These are phyloP conservation scores for Aspergillus sp. DNA, from an alignment of 2,329 filamentous ascomycete species.

Conservation along the genomic window DNA sequence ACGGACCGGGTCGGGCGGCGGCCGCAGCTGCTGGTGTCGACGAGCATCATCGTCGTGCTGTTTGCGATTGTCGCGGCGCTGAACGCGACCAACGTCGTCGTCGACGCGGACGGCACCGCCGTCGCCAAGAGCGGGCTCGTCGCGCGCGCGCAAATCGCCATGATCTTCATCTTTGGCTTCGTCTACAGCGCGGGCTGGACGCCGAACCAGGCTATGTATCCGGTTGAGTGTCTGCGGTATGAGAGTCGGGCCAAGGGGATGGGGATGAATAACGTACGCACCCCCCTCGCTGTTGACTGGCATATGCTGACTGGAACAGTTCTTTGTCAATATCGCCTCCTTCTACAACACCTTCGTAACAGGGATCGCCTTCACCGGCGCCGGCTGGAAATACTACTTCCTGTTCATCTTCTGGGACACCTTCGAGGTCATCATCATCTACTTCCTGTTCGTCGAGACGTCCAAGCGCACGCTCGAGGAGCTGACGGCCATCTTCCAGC, in stretches of 20 bases:
- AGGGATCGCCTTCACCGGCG: conserved; percentile 47
- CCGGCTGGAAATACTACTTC: conserved; percentile 58
- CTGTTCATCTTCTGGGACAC: conserved; percentile 43
- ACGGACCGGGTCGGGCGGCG: conserved; percentile 49
- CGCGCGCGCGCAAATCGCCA: conserved; percentile 51
- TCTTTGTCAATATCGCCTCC: conserved; percentile 48
- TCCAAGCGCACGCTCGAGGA: conserved; percentile 55
- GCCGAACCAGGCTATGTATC: conserved; percentile 51
- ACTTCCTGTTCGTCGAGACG: conserved; percentile 53
- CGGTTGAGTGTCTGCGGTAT: conserved; percentile 55
- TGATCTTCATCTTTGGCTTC: conserved; percentile 58
- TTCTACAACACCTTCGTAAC: conserved; percentile 51
- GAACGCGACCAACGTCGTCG: conserved; percentile 47
- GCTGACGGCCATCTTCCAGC: conserved; percentile 49
- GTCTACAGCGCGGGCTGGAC: conserved; percentile 53
- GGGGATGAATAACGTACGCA: conserved; percentile 46
- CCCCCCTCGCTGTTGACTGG: neutral
- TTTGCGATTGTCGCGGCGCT: conserved; percentile 53
- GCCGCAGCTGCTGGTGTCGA: conserved; percentile 52
- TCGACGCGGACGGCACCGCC: conserved; percentile 17
- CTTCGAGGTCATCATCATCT: conserved; percentile 39
- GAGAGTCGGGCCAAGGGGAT: conserved; percentile 59
- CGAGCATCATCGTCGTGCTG: conserved; percentile 42
- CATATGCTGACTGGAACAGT: conserved; percentile 15
- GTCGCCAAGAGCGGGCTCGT: conserved; percentile 36